Evolutionary conservation across 306 rosid genomes (phyloP).

Genomic region (Vicia sativa): DNA sequence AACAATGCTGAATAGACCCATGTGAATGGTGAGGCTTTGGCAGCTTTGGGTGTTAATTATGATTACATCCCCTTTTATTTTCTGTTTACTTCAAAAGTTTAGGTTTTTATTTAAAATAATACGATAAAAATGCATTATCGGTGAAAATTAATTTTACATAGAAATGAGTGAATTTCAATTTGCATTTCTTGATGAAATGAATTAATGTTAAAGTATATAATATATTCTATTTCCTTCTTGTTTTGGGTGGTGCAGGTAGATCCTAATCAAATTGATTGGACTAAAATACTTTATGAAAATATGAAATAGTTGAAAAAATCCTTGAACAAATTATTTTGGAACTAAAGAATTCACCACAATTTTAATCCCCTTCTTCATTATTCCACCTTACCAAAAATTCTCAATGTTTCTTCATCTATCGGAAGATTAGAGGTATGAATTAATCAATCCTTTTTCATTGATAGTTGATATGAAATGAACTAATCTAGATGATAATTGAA

Average conservation of each 20-base stretch:
- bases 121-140: background rate
- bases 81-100: background rate
- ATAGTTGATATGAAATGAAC: no score
- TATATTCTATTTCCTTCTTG: background rate
- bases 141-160: background rate
- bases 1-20: conserved; percentile 53
- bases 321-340: conserved; percentile 56
- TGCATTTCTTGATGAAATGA: no score
- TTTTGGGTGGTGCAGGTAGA: conserved; percentile 34
- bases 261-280: conserved; percentile 31
- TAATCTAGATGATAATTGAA: no score
- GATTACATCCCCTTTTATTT: background rate
- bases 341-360: conserved; percentile 46
- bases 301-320: conserved; percentile 43
- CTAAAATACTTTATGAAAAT: conserved; percentile 29
- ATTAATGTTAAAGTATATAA: background rate
- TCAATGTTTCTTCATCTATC: conserved; percentile 46
- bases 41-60: conserved; percentile 38
- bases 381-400: conserved; percentile 60
- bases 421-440: conserved; percentile 48
- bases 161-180: background rate
- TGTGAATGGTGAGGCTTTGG: conserved; percentile 38
- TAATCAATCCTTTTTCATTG: no score
- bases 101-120: background rate
- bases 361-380: conserved; percentile 58